A percentile compares a stretch with the other conserved stretches of the same genome.
Evolutionary conservation across 176 grass and related monocot species (phyloP).

Genomic region (Urochloa ruziziensis): DNA sequence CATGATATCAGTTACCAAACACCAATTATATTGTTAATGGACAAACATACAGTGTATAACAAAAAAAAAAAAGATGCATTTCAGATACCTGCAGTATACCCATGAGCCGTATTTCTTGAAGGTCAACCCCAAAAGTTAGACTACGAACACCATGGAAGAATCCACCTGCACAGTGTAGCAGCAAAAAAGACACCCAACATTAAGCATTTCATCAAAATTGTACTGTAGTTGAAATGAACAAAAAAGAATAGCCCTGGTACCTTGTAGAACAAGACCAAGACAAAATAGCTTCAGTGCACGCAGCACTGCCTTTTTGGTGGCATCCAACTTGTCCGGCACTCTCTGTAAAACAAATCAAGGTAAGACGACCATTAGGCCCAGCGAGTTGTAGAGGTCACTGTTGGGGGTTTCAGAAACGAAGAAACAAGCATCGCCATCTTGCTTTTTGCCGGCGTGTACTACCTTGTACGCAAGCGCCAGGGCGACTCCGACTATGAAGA

Average conservation of each 20-base stretch:
- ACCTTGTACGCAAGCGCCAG: conserved; percentile 90
- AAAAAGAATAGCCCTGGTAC: conserved; percentile 28
- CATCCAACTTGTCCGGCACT: conserved; percentile 56
- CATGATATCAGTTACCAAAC: neutral
- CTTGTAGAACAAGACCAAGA: conserved; percentile 92
- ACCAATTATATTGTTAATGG: neutral
- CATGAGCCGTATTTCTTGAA: conserved; percentile 66
- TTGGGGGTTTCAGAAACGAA: neutral
- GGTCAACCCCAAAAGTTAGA: conserved; percentile 75
- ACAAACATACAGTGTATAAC: neutral
- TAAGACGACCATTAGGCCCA: neutral
- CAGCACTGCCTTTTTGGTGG: conserved; percentile 71
- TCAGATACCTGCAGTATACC: conserved; percentile 77
- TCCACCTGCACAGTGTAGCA: conserved; percentile 53
- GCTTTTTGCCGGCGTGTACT: conserved; percentile 40
- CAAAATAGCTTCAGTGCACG: conserved; percentile 77
- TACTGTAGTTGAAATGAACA: neutral
- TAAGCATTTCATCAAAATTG: neutral
- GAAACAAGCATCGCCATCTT: neutral
- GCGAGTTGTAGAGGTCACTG: neutral
- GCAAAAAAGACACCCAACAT: conserved; percentile 2
- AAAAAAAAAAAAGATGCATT: neutral
- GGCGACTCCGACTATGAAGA: conserved; percentile 92
- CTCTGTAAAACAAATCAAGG: conserved; percentile 47
- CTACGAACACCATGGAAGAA: conserved; percentile 86